Conservation (phyloP, 2,329 filamentous ascomycete genomes). For the Cercospora zeina region DNA sequence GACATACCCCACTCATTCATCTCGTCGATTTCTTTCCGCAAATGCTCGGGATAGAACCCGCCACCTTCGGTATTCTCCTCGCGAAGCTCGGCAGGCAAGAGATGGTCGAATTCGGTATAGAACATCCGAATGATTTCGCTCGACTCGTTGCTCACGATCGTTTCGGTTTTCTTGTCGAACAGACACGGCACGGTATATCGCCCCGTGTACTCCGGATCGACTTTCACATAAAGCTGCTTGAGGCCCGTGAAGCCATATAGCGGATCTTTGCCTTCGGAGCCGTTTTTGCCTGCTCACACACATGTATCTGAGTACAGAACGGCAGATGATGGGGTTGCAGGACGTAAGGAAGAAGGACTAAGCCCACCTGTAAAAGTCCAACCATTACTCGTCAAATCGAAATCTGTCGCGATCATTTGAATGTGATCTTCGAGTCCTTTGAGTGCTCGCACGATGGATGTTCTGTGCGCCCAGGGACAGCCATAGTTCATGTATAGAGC, state of each 20-base stretch:
- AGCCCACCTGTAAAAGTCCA: conserved; percentile 68
- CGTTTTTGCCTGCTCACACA: conserved; percentile 44
- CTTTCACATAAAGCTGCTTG: conserved; percentile 71
- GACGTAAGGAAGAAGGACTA: too few species aligned
- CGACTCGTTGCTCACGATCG: conserved; percentile 87
- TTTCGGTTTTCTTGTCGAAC: conserved; percentile 64
- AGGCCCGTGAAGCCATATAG: conserved; percentile 67
- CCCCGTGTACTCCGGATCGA: conserved; percentile 65
- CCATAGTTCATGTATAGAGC: conserved; percentile 60
- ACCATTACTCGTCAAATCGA: conserved; percentile 51
- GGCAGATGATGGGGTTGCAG: neutral
- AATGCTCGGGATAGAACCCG: conserved; percentile 65
- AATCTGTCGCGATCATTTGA: conserved; percentile 50
- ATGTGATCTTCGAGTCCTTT: conserved; percentile 55
- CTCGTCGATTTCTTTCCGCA: conserved; percentile 71
- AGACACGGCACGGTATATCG: conserved; percentile 82
- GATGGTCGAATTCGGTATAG: conserved; percentile 72
- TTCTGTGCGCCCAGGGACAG: conserved; percentile 64
- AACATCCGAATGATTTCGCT: conserved; percentile 90
- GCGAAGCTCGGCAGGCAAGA: conserved; percentile 54
- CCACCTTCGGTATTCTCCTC: conserved; percentile 56
- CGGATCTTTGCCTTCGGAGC: conserved; percentile 58
- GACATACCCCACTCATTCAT: conserved; percentile 69
- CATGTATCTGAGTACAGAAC: neutral
- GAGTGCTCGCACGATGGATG: conserved; percentile 50